These are phyloP conservation scores for Cinnamomum chago DNA, from an alignment of 164 flowering plant species.

Conservation along the genomic window DNA sequence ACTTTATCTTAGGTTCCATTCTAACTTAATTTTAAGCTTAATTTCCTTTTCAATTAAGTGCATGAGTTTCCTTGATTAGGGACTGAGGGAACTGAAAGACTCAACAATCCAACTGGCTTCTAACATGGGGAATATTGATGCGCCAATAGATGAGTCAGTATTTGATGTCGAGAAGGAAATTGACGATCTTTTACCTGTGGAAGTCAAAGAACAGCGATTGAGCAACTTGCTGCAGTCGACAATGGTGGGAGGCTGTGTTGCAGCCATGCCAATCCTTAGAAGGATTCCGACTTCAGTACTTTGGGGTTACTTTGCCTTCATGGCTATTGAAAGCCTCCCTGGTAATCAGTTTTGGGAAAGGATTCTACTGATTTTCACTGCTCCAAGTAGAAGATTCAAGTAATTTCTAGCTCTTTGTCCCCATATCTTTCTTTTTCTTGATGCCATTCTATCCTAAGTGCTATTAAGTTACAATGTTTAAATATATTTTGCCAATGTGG, in stretches of 20 bases:
- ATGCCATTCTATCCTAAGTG: background rate
- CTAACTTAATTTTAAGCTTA: background rate
- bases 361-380: conserved; percentile 82
- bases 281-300: conserved; percentile 97
- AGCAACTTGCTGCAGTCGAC: conserved; percentile 87
- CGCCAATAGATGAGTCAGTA: conserved; percentile 88
- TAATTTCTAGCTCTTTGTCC: conserved; percentile 19
- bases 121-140: conserved; percentile 75
- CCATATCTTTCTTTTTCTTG: background rate
- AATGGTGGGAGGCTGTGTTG: conserved; percentile 97
- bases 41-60: background rate
- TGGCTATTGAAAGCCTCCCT: conserved; percentile 99
- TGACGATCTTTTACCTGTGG: conserved; percentile 91
- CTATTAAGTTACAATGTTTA: background rate
- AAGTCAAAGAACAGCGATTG: conserved; percentile 93
- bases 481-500: too few species aligned
- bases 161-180: conserved; percentile 98
- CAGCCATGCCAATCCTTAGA: conserved; percentile 92
- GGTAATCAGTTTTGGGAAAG: conserved; percentile 99
- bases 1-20: background rate
- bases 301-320: conserved; percentile 99
- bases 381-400: conserved; percentile 98
- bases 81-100: conserved; percentile 79
- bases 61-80: conserved; percentile 36
- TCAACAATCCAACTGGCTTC: conserved; percentile 87